Evolutionary conservation across 331 rosid species (phyloP).

Genomic region (Pyracantha coccinea): DNA sequence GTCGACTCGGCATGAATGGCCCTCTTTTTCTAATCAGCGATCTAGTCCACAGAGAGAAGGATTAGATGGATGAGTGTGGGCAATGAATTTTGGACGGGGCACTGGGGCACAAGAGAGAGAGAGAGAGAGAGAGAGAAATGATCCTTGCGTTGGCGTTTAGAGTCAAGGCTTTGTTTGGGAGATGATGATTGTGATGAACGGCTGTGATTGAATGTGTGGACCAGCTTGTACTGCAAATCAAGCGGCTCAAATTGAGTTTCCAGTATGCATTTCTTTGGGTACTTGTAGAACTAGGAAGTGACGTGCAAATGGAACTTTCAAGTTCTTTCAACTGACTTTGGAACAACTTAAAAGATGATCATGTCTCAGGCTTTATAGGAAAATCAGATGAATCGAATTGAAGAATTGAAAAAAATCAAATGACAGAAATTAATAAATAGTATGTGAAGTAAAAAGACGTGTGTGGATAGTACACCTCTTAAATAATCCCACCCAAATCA

Average conservation of each 20-base stretch:
- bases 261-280: neutral
- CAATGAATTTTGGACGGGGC: constrained; percentile 1
- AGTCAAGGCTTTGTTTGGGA: neutral
- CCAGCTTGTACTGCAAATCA: neutral
- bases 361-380: too few species aligned
- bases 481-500: too few species aligned
- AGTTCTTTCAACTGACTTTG: neutral
- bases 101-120: neutral
- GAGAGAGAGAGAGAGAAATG: neutral
- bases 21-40: constrained; percentile 19
- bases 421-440: rapidly evolving
- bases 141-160: neutral
- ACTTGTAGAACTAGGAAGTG: neutral
- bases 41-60: constrained; percentile 12
- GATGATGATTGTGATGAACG: neutral
- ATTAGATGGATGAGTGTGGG: constrained; percentile 4
- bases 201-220: constrained; percentile 7
- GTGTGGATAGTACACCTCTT: too few species aligned
- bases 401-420: too few species aligned
- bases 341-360: neutral
- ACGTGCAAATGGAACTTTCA: neutral
- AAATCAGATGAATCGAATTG: too few species aligned
- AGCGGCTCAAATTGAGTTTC: neutral
- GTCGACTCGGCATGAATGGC: constrained; percentile 17
- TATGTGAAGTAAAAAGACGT: rapidly evolving